Conservation (phyloP, 768 basidiomycete genomes). For the Aureoboletus auriporus region DNA sequence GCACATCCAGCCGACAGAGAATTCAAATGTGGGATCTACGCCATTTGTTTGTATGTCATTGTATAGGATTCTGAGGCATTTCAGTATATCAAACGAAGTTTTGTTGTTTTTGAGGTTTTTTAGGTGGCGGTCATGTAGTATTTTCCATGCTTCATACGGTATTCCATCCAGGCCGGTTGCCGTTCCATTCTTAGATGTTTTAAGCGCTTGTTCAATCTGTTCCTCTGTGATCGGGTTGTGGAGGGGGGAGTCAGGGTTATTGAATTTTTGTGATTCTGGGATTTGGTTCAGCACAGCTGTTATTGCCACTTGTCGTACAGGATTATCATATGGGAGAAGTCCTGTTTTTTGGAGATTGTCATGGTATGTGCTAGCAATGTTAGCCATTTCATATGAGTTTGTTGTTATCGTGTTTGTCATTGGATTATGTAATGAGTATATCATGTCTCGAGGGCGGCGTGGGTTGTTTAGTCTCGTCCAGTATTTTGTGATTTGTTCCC, state of each 20-base stretch:
- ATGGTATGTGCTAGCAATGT: not conserved
- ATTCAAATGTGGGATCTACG: too few relatives aligned
- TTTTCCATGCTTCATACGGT: slow-evolving; percentile 30
- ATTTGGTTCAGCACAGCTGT: not conserved
- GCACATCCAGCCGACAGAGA: too few relatives aligned
- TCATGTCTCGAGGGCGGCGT: slow-evolving; percentile 7
- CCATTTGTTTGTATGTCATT: too few relatives aligned
- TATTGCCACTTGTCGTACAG: slow-evolving; percentile 17
- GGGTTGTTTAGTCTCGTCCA: slow-evolving; percentile 13
- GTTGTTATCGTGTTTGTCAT: too few relatives aligned
- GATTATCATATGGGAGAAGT: slow-evolving; percentile 15
- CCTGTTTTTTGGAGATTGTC: slow-evolving; percentile 27
- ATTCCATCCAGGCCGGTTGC: slow-evolving; percentile 25
- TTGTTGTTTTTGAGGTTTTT: too few relatives aligned
- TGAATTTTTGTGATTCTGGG: not conserved
- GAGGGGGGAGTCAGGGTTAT: not conserved
- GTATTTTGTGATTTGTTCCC: slow-evolving; percentile 11
- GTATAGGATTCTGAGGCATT: too few relatives aligned
- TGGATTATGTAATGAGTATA: too few relatives aligned
- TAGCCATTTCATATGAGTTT: too few relatives aligned
- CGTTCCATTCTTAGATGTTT: slow-evolving; percentile 7
- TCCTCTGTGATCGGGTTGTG: not conserved
- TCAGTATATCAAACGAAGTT: too few relatives aligned
- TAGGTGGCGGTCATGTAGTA: not conserved
- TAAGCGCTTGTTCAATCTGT: slow-evolving; percentile 15